Evolutionary conservation across 73 alveolate species (phyloP).

Genomic region (Blepharisma stoltei): DNA sequence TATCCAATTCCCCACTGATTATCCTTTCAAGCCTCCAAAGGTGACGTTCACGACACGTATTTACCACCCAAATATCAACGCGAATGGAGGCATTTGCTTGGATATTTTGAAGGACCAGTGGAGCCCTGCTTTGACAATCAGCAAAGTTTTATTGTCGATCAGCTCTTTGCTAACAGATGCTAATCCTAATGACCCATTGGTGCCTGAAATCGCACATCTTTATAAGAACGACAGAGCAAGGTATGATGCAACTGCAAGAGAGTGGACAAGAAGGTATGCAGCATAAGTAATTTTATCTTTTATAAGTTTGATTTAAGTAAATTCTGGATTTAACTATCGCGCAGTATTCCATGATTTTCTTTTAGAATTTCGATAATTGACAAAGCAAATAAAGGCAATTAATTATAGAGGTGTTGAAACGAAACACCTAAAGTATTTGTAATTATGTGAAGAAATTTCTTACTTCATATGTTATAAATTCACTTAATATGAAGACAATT

Average conservation of each 20-base stretch:
- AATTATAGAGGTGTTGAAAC: no score
- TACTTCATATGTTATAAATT: no score
- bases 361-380: no score
- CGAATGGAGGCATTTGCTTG: constrained; percentile 84
- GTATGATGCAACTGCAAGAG: constrained; percentile 72
- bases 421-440: no score
- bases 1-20: constrained; percentile 85
- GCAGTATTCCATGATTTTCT: no score
- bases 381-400: no score
- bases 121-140: constrained; percentile 72
- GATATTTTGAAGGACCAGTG: constrained; percentile 90
- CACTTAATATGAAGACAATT: no score
- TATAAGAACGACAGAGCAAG: constrained; percentile 51
- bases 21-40: constrained; percentile 95
- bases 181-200: constrained; percentile 84
- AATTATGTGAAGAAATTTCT: no score
- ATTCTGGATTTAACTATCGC: no score
- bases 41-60: constrained; percentile 75
- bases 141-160: constrained; percentile 81
- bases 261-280: constrained; percentile 79
- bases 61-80: constrained; percentile 92
- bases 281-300: neutral
- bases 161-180: constrained; percentile 84
- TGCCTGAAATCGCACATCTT: constrained; percentile 61
- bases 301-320: no score